phyloP scores from a whole-genome alignment of 129 eudicot species.

The Solidago caesia region DNA sequence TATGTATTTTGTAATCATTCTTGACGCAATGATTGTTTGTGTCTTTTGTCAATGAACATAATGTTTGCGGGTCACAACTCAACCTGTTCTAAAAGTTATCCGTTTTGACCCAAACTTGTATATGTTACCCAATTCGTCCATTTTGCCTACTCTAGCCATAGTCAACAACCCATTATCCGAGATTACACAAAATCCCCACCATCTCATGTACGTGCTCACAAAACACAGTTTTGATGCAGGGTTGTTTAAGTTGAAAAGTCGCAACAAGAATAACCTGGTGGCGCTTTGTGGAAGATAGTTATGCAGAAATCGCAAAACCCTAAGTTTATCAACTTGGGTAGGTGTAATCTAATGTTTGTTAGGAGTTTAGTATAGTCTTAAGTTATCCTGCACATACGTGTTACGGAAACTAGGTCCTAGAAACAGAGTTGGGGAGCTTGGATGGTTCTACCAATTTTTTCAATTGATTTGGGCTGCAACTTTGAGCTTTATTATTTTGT shows the following conservation, averaged over 20 bases:
- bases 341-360: conserved; percentile 20
- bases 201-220: conserved; percentile 50
- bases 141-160: neutral
- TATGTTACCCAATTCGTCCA: neutral
- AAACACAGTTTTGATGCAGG: conserved; percentile 65
- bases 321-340: conserved; percentile 6
- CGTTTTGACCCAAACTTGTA: neutral
- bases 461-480: conserved; percentile 15
- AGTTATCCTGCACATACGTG: conserved; percentile 29
- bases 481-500: neutral
- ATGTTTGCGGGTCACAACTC: neutral
- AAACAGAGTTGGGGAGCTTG: conserved; percentile 25
- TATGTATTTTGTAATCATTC: neutral
- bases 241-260: conserved; percentile 45
- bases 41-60: neutral
- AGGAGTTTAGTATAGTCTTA: conserved; percentile 23
- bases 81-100: neutral
- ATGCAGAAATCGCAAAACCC: conserved; percentile 37
- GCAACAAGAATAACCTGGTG: conserved; percentile 47
- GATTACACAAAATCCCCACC: neutral
- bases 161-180: neutral
- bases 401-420: conserved; percentile 27
- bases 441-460: neutral
- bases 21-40: too few species aligned
- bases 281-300: conserved; percentile 59